phyloP scores from a whole-genome alignment of 2,329 filamentous ascomycete species.

The Penicillium verrucosum region DNA sequence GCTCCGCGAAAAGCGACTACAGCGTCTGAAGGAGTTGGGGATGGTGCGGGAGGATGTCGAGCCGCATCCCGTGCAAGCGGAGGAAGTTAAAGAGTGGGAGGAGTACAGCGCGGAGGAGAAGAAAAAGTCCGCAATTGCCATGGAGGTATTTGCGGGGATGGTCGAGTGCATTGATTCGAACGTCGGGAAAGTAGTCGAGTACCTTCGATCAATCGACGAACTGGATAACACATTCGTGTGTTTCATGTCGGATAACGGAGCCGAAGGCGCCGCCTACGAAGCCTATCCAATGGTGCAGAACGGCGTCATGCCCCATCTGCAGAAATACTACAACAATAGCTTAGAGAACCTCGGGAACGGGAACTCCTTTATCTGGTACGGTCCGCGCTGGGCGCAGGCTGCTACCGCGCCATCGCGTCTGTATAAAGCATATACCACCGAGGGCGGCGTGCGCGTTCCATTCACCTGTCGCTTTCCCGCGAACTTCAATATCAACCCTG shows the following conservation, averaged over 20 bases:
- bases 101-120: slow-evolving; percentile 39
- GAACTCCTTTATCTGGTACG: slow-evolving; percentile 61
- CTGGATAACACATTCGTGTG: slow-evolving; percentile 63
- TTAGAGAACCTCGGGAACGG: slow-evolving; percentile 58
- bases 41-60: slow-evolving; percentile 50
- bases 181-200: slow-evolving; percentile 57
- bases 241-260: slow-evolving; percentile 64
- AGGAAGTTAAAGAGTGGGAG: slow-evolving; percentile 46
- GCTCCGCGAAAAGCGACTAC: slow-evolving; percentile 53
- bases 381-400: slow-evolving; percentile 55
- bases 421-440: slow-evolving; percentile 51
- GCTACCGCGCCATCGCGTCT: slow-evolving; percentile 50
- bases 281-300: slow-evolving; percentile 57
- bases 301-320: slow-evolving; percentile 52
- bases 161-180: slow-evolving; percentile 61
- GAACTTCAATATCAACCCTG: slow-evolving; percentile 18
- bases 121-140: slow-evolving; percentile 47
- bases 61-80: slow-evolving; percentile 36
- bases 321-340: slow-evolving; percentile 58
- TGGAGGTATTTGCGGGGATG: slow-evolving; percentile 64
- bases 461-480: slow-evolving; percentile 49
- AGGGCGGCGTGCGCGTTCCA: slow-evolving; percentile 53
- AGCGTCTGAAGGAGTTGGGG: slow-evolving; percentile 56
- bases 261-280: slow-evolving; percentile 58
- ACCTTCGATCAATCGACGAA: slow-evolving; percentile 55